These are phyloP conservation scores for Picochlorum sp. DNA, from an alignment of 139 green algal species.

Conservation along the genomic window DNA sequence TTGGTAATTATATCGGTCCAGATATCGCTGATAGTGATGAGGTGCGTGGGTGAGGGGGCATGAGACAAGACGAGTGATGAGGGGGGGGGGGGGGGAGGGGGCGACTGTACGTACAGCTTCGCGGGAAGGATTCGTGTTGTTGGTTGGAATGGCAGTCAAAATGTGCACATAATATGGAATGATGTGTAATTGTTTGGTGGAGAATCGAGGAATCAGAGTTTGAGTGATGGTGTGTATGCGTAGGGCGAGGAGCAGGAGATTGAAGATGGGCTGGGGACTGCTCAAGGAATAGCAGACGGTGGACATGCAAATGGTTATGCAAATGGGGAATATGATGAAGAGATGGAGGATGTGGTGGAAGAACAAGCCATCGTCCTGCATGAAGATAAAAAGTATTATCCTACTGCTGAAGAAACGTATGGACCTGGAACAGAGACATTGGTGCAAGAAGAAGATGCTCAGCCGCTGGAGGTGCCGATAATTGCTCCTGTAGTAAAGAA, in stretches of 20 bases:
- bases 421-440: conserved; percentile 81
- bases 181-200: too few relatives aligned
- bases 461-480: conserved; percentile 93
- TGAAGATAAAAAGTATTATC: conserved; percentile 99
- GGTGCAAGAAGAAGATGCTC: conserved; percentile 97
- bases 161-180: too few relatives aligned
- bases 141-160: too few relatives aligned
- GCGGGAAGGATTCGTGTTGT: too few relatives aligned
- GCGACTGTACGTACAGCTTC: neutral
- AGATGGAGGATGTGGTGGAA: conserved; percentile 28
- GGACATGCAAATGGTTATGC: too few relatives aligned
- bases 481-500: conserved; percentile 77
- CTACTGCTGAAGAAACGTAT: conserved; percentile 88
- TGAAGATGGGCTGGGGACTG: conserved; percentile 34
- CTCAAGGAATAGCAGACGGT: conserved; percentile 6
- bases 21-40: conserved; percentile 71
- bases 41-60: conserved; percentile 1
- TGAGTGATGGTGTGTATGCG: too few relatives aligned
- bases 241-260: conserved; percentile 42
- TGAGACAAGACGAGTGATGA: neutral
- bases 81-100: neutral
- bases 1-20: conserved; percentile 96
- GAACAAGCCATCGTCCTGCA: conserved; percentile 54
- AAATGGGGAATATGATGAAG: conserved; percentile 16
- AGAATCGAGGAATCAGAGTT: too few relatives aligned